Conservation (phyloP, 257 asterid species). For the Ilex aquifolium region DNA sequence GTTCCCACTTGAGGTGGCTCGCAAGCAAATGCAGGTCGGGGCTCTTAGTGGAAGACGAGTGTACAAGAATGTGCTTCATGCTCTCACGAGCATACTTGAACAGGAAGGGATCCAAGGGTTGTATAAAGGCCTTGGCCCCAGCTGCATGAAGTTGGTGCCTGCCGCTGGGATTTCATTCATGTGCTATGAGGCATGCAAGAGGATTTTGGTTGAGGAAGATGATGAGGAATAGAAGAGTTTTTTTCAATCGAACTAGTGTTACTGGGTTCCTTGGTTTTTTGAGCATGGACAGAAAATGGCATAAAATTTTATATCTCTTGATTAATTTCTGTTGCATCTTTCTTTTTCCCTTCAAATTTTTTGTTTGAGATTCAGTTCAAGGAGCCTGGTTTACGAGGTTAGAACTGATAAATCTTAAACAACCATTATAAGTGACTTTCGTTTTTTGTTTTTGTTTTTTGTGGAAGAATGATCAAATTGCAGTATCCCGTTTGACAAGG, state of each 20-base stretch:
- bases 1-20: constrained; percentile 91
- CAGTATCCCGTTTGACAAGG: too few relatives aligned
- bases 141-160: constrained; percentile 87
- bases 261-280: neutral
- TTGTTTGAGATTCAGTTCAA: constrained; percentile 10
- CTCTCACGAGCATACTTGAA: constrained; percentile 71
- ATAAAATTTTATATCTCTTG: constrained; percentile 17
- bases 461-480: too few relatives aligned
- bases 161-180: constrained; percentile 97
- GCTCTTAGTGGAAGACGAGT: constrained; percentile 82
- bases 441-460: constrained; percentile 7
- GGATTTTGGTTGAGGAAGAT: constrained; percentile 70
- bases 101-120: constrained; percentile 71
- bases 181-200: constrained; percentile 96
- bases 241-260: constrained; percentile 10
- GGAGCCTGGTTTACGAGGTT: constrained; percentile 8
- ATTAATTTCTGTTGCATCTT: neutral
- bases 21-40: constrained; percentile 93
- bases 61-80: constrained; percentile 80
- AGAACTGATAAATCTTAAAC: constrained; percentile 10
- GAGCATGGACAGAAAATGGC: constrained; percentile 5
- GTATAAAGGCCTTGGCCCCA: constrained; percentile 88
- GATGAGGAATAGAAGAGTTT: constrained; percentile 28
- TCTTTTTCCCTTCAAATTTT: neutral
- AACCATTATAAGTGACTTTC: constrained; percentile 5